Percentiles rank a stretch among this genome's conserved stretches.
These are phyloP conservation scores for Rachicladosporium sp. DNA, from an alignment of 2,329 filamentous ascomycete species.

Conservation along the genomic window DNA sequence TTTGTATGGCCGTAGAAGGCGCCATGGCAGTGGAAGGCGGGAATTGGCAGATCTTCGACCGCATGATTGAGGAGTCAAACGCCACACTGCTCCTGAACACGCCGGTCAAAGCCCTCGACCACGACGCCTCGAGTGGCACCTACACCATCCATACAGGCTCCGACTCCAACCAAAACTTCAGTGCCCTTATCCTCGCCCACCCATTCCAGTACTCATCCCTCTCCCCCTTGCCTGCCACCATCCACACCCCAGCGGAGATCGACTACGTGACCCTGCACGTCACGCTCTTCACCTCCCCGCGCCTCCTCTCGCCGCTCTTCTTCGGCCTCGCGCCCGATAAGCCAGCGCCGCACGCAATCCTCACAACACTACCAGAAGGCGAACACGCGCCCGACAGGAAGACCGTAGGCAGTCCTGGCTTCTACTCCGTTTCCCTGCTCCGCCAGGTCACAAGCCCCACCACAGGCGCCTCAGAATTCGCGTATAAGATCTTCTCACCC, in stretches of 20 bases:
- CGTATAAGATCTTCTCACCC: conserved; percentile 58
- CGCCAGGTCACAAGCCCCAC: conserved; percentile 45
- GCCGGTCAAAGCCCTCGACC: conserved; percentile 36
- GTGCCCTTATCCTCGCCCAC: conserved; percentile 61
- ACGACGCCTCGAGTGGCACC: not conserved
- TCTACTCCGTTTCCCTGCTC: conserved; percentile 77
- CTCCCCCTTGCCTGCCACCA: conserved; percentile 24
- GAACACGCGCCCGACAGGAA: conserved; percentile 40
- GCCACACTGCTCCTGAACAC: conserved; percentile 55
- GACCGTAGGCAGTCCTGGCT: conserved; percentile 60
- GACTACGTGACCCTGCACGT: conserved; percentile 81
- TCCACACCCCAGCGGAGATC: conserved; percentile 55
- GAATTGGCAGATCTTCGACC: conserved; percentile 89
- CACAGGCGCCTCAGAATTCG: conserved; percentile 32
- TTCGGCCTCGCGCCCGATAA: conserved; percentile 54
- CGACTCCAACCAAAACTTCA: conserved; percentile 19
- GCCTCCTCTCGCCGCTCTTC: conserved; percentile 53
- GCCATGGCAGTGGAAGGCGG: conserved; percentile 69
- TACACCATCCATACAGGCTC: too few relatives aligned
- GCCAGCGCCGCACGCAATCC: conserved; percentile 57
- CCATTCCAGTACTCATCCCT: conserved; percentile 65
- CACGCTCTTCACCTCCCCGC: conserved; percentile 72
- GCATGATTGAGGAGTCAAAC: conserved; percentile 57
- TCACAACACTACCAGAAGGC: conserved; percentile 63
- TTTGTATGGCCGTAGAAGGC: conserved; percentile 80